Evolutionary conservation across 495 filamentous ascomycete genomes (phyloP).

Genomic region (Penicillium flavigenum): DNA sequence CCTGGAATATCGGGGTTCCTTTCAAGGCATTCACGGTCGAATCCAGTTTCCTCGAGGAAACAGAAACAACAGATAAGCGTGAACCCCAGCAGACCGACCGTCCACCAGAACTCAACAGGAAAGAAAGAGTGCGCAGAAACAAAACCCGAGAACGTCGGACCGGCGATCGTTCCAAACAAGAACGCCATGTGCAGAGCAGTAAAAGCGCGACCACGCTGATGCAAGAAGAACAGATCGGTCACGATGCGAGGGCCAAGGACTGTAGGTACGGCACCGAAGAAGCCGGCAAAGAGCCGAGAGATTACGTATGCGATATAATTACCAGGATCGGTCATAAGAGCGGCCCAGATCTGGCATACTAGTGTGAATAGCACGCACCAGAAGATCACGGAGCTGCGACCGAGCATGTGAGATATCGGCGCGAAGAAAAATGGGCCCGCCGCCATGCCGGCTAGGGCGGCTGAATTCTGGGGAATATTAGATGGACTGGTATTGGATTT

Average conservation of each 20-base stretch:
- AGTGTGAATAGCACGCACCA: constrained; percentile 42
- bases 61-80: constrained; percentile 44
- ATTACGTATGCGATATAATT: constrained; percentile 47
- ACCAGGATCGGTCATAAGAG: constrained; percentile 40
- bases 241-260: constrained; percentile 42
- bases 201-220: constrained; percentile 48
- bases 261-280: constrained; percentile 41
- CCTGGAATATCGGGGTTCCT: constrained; percentile 24
- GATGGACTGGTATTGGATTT: neutral
- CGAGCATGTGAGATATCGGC: constrained; percentile 38
- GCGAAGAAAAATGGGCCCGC: constrained; percentile 46
- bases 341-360: constrained; percentile 41
- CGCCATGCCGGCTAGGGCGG: constrained; percentile 42
- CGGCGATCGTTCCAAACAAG: constrained; percentile 42
- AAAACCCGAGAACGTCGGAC: constrained; percentile 48
- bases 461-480: constrained; percentile 34
- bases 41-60: constrained; percentile 49
- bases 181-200: constrained; percentile 42
- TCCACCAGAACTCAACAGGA: constrained; percentile 54
- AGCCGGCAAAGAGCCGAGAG: constrained; percentile 43
- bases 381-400: constrained; percentile 44
- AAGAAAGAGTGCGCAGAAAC: constrained; percentile 43
- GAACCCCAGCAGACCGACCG: constrained; percentile 40
- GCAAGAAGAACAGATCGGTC: constrained; percentile 48
- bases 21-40: constrained; percentile 21